A percentile compares a stretch with the other conserved stretches of the same genome.
phyloP scores from a whole-genome alignment of 441 rosid species.

The Metrosideros polymorpha region DNA sequence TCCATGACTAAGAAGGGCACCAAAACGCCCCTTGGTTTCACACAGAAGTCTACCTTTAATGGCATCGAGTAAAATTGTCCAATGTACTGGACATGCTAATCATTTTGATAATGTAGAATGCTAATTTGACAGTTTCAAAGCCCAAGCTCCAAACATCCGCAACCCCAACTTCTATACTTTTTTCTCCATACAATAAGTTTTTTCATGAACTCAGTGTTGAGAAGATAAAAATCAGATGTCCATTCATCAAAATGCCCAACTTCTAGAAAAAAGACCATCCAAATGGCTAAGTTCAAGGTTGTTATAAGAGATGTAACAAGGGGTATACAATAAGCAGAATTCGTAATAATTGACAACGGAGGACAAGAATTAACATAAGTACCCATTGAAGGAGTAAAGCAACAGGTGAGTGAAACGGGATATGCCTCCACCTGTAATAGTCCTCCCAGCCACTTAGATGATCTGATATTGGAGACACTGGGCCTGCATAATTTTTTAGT shows the following conservation, averaged over 20 bases:
- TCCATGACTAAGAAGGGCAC: neutral
- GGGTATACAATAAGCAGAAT: neutral
- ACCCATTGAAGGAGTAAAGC: slow-evolving; percentile 95
- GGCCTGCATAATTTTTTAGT: slow-evolving; percentile 28
- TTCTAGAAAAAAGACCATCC: neutral
- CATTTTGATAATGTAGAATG: neutral
- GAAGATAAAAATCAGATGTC: neutral
- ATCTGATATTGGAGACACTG: slow-evolving; percentile 27
- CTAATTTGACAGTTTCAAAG: neutral
- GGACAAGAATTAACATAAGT: slow-evolving; percentile 3
- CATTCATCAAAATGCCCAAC: neutral
- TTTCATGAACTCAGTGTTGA: neutral
- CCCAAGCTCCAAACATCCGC: neutral
- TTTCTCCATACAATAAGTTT: neutral
- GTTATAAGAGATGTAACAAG: neutral
- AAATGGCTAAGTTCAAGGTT: neutral
- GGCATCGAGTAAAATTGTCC: neutral
- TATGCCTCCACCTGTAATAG: slow-evolving; percentile 73
- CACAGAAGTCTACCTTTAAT: neutral
- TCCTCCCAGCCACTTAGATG: slow-evolving; percentile 49
- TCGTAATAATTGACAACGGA: neutral
- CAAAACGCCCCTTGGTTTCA: neutral
- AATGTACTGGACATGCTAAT: neutral
- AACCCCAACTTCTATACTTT: neutral
- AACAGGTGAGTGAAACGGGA: slow-evolving; percentile 70